Base-by-base conservation (phyloP, 768 basidiomycete genomes). In the Calocera cornea region DNA sequence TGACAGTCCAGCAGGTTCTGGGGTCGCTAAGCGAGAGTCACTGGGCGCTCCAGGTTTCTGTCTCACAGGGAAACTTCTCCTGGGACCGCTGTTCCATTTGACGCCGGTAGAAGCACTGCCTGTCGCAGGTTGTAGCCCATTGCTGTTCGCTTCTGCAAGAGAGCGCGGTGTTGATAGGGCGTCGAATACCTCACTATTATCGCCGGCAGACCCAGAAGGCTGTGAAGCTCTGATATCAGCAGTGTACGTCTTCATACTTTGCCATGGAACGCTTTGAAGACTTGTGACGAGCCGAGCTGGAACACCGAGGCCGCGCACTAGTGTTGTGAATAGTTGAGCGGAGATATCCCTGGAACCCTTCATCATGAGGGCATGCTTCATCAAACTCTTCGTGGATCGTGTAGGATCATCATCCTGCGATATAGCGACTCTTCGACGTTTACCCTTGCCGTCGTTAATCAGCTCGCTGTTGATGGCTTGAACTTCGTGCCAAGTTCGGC, bases 211-310 rank as follows among this genome's bases (percentile, higher is more conserved):
- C 36, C 36, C 36, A 5, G 36, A 5, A 38, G 7, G 36, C 44
- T 24, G 44, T 5, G 44, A 47, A 24, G 44, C 16, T 24, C 19
- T 47, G 19, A 19, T 47, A 19, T 24, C 19, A 7, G 8, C 19
- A 7, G 44, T 7, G 24, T 24, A 19, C 64, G 68, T 63, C 66
- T 76, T 77, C 64, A 76, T 76, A 41, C 76, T 84, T 74, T 93
- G 84, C 94, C 94, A 97, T 11, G 93, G 92, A 11, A 97, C 86
- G 65, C 90, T 87, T 76, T 98, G 95, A 49, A 99, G 77, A 73
- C 92, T 95, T 70, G 88, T 87, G 11, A 97, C 89, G 65, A 98
- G 80, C 60, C 97, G 81, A 5, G 93, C 84, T 0, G 94, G 94
- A 22, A 98, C 85, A 12, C 87, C 88, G 5, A 97, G 80, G 5